Percentiles rank a stretch among this genome's conserved stretches.
phyloP scores from a whole-genome alignment of 1,284 basidiomycete species.

The Vanrija sp. region DNA sequence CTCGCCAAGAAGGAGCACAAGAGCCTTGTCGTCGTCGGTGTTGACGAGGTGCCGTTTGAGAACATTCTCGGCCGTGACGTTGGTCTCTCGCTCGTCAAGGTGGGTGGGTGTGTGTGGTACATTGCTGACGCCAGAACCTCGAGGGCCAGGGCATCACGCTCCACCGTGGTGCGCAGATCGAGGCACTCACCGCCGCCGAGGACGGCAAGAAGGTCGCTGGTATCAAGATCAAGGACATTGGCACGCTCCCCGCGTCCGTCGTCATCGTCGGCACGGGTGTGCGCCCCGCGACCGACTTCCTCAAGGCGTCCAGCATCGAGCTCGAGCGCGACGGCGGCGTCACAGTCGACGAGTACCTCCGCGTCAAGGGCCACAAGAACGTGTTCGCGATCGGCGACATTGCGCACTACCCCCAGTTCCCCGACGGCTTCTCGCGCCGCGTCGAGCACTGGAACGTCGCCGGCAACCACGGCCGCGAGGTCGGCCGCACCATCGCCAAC shows the following conservation, averaged over 20 bases:
- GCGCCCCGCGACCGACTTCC: conserved; percentile 74
- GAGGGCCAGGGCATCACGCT: conserved; percentile 79
- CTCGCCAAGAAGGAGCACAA: conserved; percentile 69
- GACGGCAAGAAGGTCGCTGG: conserved; percentile 2
- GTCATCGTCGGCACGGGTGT: conserved; percentile 89
- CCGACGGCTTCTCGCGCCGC: conserved; percentile 32
- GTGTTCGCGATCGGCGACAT: conserved; percentile 91
- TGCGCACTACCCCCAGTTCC: conserved; percentile 69
- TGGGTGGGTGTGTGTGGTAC: conserved; percentile 31
- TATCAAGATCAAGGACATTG: conserved; percentile 66
- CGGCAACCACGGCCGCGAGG: conserved; percentile 77
- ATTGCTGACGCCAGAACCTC: conserved; percentile 56
- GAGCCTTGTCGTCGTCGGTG: conserved; percentile 66
- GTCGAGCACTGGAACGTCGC: conserved; percentile 58
- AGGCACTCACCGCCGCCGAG: conserved; percentile 61
- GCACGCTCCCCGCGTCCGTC: conserved; percentile 67
- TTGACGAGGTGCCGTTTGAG: conserved; percentile 80
- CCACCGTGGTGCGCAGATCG: conserved; percentile 70
- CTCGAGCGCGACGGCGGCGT: conserved; percentile 77
- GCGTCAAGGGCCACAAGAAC: conserved; percentile 60
- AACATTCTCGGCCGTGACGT: conserved; percentile 74
- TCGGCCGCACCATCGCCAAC: conserved; percentile 64
- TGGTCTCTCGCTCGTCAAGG: conserved; percentile 74
- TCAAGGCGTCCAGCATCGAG: conserved; percentile 62
- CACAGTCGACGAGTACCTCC: conserved; percentile 72